Base-by-base conservation (phyloP, 495 filamentous ascomycete genomes). In the Pseudomonodictys pantanalensis region DNA sequence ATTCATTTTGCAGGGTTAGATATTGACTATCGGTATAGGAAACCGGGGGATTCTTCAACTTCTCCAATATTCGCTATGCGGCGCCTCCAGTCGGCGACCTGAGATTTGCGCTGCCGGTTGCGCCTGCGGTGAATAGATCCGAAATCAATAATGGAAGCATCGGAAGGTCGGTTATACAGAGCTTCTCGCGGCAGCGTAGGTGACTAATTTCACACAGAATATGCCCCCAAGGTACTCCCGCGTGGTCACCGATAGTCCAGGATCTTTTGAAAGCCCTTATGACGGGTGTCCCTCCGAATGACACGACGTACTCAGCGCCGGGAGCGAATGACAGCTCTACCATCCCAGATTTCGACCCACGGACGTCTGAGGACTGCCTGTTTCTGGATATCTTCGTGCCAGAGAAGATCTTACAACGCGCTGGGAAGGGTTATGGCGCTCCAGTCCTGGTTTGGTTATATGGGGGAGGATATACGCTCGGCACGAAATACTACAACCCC, bases 361-460 rank as follows among this genome's bases (percentile, higher is more conserved):
- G 48, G 32, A 28, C 38, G 8, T 48, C 39, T 11, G 67, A 69
- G 32, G 67, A 69, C 43, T 69, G 67, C 44, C 39, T 69, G 15
- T 69, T 67, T 52, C 60, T 69, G 5, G 67, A 69, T 47, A 64
- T 69, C 0, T 56, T 64, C 29, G 67, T 62, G 30, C 64, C 67
- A 11, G 51, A 64, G 32, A 25, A 33, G 3, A 49, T 58, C n/a
- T 51, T 60, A 7, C 52, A 61, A 4, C 23, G 35, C 0, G 55
- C 54, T 1, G 35, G 35, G 11, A 52, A 59, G 8, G 49, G 52
- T 2, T 28, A 18, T 9, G 58, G 54, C 1, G 63, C 57, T 11
- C 58, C 66, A 1, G 66, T 69, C 2, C 45, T 69, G 2, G 64
- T 69, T 20, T 69, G 67, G 67, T 61, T 69, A 23, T 55, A 69